phyloP scores from a whole-genome alignment of 139 green algal genomes.

The Zygnema cylindricum region DNA sequence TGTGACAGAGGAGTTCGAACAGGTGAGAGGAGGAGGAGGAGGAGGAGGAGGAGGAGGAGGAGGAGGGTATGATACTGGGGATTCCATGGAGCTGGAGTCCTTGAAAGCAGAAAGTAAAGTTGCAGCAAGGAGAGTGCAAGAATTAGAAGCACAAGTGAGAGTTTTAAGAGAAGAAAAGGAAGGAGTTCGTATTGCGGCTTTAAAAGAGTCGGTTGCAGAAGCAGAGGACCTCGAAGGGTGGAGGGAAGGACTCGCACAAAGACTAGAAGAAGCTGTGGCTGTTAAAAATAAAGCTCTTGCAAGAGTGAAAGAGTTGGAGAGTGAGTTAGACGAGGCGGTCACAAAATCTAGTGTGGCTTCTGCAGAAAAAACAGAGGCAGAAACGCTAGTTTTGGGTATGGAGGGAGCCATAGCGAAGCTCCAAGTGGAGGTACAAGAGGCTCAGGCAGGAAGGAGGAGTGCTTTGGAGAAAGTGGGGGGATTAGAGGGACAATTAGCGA shows the following conservation, averaged over 20 bases:
- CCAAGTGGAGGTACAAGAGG: conserved; percentile 12
- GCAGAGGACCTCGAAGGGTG: neutral
- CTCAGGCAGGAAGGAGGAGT: neutral
- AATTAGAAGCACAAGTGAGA: conserved; percentile 31
- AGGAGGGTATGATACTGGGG: neutral
- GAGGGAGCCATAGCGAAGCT: conserved; percentile 19
- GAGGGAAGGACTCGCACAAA: neutral
- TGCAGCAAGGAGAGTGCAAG: conserved; percentile 16
- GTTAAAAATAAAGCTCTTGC: neutral
- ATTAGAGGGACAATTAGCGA: conserved; percentile 19
- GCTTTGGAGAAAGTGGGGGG: conserved; percentile 16
- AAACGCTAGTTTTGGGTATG: conserved; percentile 20
- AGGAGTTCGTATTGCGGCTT: neutral
- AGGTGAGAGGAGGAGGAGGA: conserved; percentile 3
- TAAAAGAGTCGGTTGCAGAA: neutral
- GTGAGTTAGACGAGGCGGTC: neutral
- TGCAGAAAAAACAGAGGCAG: conserved; percentile 14
- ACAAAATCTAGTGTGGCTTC: neutral
- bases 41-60: neutral
- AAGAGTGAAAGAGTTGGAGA: neutral
- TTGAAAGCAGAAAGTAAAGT: conserved; percentile 4
- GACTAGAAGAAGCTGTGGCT: conserved; percentile 26
- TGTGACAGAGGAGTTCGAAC: conserved; percentile 33
- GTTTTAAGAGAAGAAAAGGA: neutral
- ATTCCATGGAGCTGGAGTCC: conserved; percentile 16